phyloP scores from a whole-genome alignment of 768 basidiomycete genomes.

The Termitomyces sp. region DNA sequence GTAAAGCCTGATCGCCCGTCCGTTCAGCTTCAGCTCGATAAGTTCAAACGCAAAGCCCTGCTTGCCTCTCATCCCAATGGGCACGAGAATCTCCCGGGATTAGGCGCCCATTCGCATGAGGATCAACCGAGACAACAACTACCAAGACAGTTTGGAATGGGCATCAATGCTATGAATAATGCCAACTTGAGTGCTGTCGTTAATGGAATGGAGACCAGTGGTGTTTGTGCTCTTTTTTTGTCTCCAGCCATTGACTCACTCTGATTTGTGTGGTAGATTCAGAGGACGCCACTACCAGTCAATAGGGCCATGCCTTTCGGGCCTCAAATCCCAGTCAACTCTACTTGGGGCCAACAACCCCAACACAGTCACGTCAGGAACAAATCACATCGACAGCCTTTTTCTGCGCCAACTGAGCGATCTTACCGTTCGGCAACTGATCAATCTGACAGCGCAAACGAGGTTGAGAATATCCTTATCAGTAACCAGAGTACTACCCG shows the following conservation, averaged over 20 bases:
- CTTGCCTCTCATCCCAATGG: conserved; percentile 37
- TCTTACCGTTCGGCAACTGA: conserved; percentile 47
- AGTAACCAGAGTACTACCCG: conserved; percentile 12
- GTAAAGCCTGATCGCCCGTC: neutral
- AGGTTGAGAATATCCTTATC: conserved; percentile 67
- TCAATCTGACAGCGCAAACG: conserved; percentile 61
- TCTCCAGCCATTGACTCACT: neutral
- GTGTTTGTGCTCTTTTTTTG: conserved; percentile 32
- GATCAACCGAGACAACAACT: conserved; percentile 5
- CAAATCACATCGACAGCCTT: conserved; percentile 45
- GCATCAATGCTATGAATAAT: conserved; percentile 13
- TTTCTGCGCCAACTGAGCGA: conserved; percentile 30
- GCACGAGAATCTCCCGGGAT: conserved; percentile 12
- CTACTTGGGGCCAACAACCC: conserved; percentile 28
- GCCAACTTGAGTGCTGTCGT: conserved; percentile 51
- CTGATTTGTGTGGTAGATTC: conserved; percentile 33
- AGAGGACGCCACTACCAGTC: conserved; percentile 61
- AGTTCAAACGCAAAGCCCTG: conserved; percentile 75
- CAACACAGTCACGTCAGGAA: conserved; percentile 23
- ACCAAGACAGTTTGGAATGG: conserved; percentile 9
- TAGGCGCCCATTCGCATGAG: conserved; percentile 9
- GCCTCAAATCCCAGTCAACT: conserved; percentile 16
- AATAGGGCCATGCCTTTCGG: conserved; percentile 36
- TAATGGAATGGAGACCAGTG: conserved; percentile 60
- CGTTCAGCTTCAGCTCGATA: conserved; percentile 66